Base-by-base conservation (phyloP, 129 eudicot genomes). In the Oenanthe sinensis region DNA sequence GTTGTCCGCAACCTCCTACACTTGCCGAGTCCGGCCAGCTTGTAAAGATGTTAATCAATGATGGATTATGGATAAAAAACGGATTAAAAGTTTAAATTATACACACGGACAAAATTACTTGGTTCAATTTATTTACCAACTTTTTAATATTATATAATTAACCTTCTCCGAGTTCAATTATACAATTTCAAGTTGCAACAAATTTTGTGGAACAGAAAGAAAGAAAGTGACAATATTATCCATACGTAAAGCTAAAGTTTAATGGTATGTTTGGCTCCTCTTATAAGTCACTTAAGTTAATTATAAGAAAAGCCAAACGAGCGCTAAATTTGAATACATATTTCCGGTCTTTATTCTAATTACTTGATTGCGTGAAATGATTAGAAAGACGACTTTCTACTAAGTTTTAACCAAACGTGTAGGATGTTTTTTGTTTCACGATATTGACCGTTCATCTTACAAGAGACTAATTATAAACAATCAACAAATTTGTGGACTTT, bases 401-500 rank as follows among this genome's bases (percentile, higher is more conserved):
- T 8, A 8, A n/a, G 75, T 44, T 40, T 8, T 24, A 60, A 60
- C 28, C 65, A 58, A 10, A 60, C 68, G 68, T 60, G 68, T 60
- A 60, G 33, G 52, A 8, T 60, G 33, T 60, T 60, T 60, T 60
- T 10, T 8, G 11, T 2, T 60, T 60, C 68, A 60, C 15, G 68
- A 60, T 60, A 60, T 60, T n/a, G 68, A 60, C 68, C 68, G 68
- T 60, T 60, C 5, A 60, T 60, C 68, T 60, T 60, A 60, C 68
- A 60, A n/a, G 65, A 60, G 68, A 58, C 65, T n/a, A 60, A n/a
- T 9, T 60, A 0, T 60, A 60, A 60, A 60, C 33, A 60, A 60
- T 60, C 68, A 60, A 60, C 68, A 60, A 60, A 60, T 30, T 60
- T 60, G 36, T 10, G 68, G 68, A 60, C 68, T 60, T 60, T 60